These are phyloP conservation scores for Irpex sp. DNA, from an alignment of 1,284 basidiomycete genomes.

Conservation along the genomic window DNA sequence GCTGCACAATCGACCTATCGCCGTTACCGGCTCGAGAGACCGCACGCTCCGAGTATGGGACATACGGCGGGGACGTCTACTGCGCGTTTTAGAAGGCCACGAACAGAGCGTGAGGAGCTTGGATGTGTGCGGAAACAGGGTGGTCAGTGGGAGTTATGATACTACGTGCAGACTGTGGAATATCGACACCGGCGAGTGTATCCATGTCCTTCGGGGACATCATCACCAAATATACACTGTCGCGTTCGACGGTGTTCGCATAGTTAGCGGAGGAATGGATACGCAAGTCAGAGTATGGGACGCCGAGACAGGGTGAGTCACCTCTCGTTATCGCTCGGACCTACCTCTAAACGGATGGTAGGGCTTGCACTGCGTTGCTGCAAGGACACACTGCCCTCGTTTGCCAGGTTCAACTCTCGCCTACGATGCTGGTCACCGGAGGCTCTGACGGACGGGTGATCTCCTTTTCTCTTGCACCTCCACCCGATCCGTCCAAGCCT, in stretches of 20 bases:
- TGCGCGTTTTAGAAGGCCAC: slow-evolving; percentile 80
- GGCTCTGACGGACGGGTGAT: slow-evolving; percentile 95
- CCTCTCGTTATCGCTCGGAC: slow-evolving; percentile 4
- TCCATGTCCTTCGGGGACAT: slow-evolving; percentile 87
- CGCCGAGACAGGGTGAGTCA: slow-evolving; percentile 67
- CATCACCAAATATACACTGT: slow-evolving; percentile 92
- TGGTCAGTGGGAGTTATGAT: slow-evolving; percentile 91
- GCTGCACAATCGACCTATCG: slow-evolving; percentile 83
- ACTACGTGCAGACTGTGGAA: slow-evolving; percentile 71
- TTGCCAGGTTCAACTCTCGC: slow-evolving; percentile 86
- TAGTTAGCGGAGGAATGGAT: slow-evolving; percentile 89
- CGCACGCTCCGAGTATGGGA: slow-evolving; percentile 92
- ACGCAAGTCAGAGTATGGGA: slow-evolving; percentile 92
- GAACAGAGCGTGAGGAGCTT: slow-evolving; percentile 82
- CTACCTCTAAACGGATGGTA: slow-evolving; percentile 25
- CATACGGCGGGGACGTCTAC: slow-evolving; percentile 69
- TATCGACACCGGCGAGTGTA: slow-evolving; percentile 76
- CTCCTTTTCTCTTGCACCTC: slow-evolving; percentile 55
- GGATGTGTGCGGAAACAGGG: slow-evolving; percentile 79
- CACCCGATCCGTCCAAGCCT: slow-evolving; percentile 9
- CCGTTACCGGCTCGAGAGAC: slow-evolving; percentile 89
- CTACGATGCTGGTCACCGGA: slow-evolving; percentile 78
- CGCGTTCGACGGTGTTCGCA: slow-evolving; percentile 83
- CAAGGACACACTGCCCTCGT: slow-evolving; percentile 95
- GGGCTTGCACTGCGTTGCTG: slow-evolving; percentile 80